These are phyloP conservation scores for Lagenidium sp. DNA, from an alignment of 352 stramenopile genomes.

Conservation along the genomic window DNA sequence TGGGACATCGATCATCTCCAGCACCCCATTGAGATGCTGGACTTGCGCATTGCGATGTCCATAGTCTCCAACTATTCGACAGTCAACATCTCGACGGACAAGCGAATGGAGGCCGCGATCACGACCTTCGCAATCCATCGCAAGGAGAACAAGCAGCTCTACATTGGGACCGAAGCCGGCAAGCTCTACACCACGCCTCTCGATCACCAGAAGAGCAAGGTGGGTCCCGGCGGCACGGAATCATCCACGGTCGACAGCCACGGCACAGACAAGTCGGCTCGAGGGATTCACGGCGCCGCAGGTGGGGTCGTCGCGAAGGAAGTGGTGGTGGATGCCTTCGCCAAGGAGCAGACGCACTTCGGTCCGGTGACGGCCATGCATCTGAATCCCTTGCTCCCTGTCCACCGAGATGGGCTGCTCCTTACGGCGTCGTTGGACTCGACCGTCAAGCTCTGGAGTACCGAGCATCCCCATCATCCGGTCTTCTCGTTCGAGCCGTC, in stretches of 20 bases:
- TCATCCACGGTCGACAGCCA: slow-evolving; percentile 23
- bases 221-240: slow-evolving; percentile 9
- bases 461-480: slow-evolving; percentile 52
- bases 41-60: slow-evolving; percentile 71
- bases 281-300: background rate
- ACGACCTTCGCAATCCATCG: slow-evolving; percentile 76
- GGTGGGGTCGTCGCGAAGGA: slow-evolving; percentile 27
- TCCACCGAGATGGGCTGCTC: slow-evolving; percentile 67
- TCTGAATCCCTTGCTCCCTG: slow-evolving; percentile 62
- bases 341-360: slow-evolving; percentile 68
- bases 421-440: slow-evolving; percentile 83
- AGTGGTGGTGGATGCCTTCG: slow-evolving; percentile 58
- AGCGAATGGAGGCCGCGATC: slow-evolving; percentile 82
- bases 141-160: slow-evolving; percentile 79
- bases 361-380: slow-evolving; percentile 80
- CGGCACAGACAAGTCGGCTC: background rate
- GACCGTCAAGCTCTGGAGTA: slow-evolving; percentile 84
- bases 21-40: slow-evolving; percentile 74
- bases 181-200: slow-evolving; percentile 74
- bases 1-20: slow-evolving; percentile 84
- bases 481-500: slow-evolving; percentile 81
- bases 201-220: slow-evolving; percentile 66
- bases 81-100: slow-evolving; percentile 49
- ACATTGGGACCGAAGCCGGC: slow-evolving; percentile 75
- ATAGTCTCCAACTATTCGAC: slow-evolving; percentile 71